phyloP scores from a whole-genome alignment of 2,329 filamentous ascomycete genomes.

The Trichothecium sympodiale region DNA sequence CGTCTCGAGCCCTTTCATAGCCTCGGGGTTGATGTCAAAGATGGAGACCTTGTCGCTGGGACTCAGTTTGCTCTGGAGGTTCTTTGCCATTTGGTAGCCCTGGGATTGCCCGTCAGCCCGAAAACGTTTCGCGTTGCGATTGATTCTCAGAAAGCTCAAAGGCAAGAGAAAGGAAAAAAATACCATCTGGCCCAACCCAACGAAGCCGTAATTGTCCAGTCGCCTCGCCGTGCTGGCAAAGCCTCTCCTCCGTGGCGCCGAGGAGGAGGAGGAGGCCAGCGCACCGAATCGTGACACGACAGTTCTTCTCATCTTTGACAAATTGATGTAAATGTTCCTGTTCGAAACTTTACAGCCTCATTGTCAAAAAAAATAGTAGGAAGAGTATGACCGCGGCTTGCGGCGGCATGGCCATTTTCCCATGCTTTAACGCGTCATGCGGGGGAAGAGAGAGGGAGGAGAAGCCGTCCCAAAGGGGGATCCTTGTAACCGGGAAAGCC shows the following conservation, averaged over 20 bases:
- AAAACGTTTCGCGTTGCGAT: too few species aligned
- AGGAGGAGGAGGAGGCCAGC: too few species aligned
- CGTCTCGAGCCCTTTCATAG: conserved; percentile 32
- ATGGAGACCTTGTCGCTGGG: conserved; percentile 39
- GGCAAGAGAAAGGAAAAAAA: conserved; percentile 7
- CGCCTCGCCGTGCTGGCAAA: conserved; percentile 38
- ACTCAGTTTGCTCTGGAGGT: conserved; percentile 44
- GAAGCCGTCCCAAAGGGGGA: not conserved
- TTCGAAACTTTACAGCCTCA: too few species aligned
- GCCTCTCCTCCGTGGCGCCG: conserved; percentile 25
- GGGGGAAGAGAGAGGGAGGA: too few species aligned
- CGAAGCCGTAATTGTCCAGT: conserved; percentile 45
- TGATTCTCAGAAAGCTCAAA: not conserved
- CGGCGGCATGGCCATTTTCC: too few species aligned
- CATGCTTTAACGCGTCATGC: too few species aligned
- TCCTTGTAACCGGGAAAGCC: not conserved
- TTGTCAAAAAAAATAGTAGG: not conserved
- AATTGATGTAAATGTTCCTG: too few species aligned
- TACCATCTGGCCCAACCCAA: conserved; percentile 53
- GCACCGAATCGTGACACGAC: conserved; percentile 2
- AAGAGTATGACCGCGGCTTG: not conserved
- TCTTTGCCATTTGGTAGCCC: conserved; percentile 54
- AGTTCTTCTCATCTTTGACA: conserved; percentile 3
- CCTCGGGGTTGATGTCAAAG: conserved; percentile 44
- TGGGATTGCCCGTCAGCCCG: conserved; percentile 14